A percentile compares a stretch with the other conserved stretches of the same genome.
Evolutionary conservation across 163 green algal genomes (phyloP).

Genomic region (Scenedesmus sp.): DNA sequence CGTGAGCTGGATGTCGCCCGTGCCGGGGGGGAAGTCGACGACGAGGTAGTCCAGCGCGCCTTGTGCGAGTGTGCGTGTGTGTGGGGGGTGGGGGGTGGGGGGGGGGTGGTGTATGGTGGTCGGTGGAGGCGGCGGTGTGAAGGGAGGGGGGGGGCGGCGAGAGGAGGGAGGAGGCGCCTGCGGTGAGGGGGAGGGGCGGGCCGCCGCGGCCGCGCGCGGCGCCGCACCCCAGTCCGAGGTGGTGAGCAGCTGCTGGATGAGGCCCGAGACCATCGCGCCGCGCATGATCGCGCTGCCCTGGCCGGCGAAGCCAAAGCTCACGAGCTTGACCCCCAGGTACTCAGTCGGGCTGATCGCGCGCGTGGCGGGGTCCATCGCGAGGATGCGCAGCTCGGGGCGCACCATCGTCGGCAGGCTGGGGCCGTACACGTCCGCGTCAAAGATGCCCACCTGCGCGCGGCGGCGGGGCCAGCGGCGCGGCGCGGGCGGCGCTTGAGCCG

Average conservation of each 20-base stretch:
- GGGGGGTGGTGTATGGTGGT: neutral
- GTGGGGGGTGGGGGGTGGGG: neutral
- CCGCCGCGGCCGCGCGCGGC: neutral
- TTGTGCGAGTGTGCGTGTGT: too few species aligned
- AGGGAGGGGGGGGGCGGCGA: too few species aligned
- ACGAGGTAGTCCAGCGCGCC: slow-evolving; percentile 97
- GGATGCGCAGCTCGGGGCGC: slow-evolving; percentile 59
- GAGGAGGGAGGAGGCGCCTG: too few species aligned
- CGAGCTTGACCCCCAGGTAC: slow-evolving; percentile 95
- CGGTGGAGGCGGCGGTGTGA: too few species aligned
- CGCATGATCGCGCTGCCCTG: slow-evolving; percentile 98
- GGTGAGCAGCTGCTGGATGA: slow-evolving; percentile 90
- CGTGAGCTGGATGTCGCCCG: slow-evolving; percentile 98
- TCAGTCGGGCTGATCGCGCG: slow-evolving; percentile 89
- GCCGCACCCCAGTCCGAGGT: slow-evolving; percentile 84
- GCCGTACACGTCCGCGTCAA: slow-evolving; percentile 98
- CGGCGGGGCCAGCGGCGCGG: too few species aligned
- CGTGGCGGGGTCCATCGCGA: slow-evolving; percentile 87
- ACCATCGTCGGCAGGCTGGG: slow-evolving; percentile 97
- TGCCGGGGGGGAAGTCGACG: slow-evolving; percentile 96
- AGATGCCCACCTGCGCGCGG: slow-evolving; percentile 85
- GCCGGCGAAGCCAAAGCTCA: slow-evolving; percentile 97
- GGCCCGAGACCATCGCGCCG: slow-evolving; percentile 94
- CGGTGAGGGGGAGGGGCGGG: too few species aligned
- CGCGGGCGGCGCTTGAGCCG: too few species aligned